Base-by-base conservation (phyloP, 1,284 basidiomycete genomes). In the Leccinum pachyderme region DNA sequence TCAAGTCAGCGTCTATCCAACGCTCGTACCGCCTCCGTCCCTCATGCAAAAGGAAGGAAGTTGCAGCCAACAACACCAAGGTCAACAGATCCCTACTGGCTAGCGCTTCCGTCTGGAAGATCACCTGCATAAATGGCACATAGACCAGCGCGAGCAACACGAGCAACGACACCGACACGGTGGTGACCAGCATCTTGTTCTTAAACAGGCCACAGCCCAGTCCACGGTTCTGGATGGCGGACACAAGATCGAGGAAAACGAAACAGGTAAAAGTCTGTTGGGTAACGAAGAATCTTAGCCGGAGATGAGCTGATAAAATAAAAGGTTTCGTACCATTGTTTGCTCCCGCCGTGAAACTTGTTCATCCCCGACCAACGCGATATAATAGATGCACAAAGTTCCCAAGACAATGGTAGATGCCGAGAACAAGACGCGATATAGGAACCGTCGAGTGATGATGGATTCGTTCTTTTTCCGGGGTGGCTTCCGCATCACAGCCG, bases 211-310 rank as follows among this genome's bases (percentile, higher is more conserved):
- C 83, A 62, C 90, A 93, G 22, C 87, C 86, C 7, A 97, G 80
- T 7, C 95, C 94, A 46, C 96, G 89, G 72, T 94, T 97, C 72
- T 98, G 96, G 18, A 98, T 73, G 0, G 96, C 96, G 24, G 93
- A 96, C 2, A 94, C 91, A 39, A 99, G 84, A 73, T 98, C 96
- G 56, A 99, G 86, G 78, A 98, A 91, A 55, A 99, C 96, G 73
- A 98, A 98, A 68, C 86, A 90, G 15, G 94, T 93, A 72, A 99
- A 99, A 4, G 95, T 98, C 94, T 41, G 5, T 46, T 29, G 25
- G 25, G n/a, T n/a, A 46, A 18, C 31, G 8, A 31, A 18, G 43
- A 22, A 33, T 7, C 3, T 43, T 4, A 29, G 25, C 29, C 8
- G 32, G 6, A 48, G 7, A 2, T n/a, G 15, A 25, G 22, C 6